Conservation (phyloP, 805 yeast species). For the Sungouiella blattae region DNA sequence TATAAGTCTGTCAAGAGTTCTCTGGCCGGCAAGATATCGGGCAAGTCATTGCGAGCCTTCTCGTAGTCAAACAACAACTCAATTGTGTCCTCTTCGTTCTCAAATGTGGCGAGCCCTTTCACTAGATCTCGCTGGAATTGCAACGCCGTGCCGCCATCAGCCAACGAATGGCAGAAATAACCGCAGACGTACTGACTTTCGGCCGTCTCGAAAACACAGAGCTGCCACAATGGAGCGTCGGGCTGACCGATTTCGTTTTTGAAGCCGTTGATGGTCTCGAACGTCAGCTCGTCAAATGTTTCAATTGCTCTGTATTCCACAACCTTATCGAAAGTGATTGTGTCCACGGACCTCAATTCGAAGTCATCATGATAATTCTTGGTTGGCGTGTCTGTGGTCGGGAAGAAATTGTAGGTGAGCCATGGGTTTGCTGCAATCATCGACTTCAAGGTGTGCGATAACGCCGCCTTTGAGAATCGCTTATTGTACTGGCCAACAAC, state of each 20-base stretch:
- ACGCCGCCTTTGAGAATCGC: neutral
- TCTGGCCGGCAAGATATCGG: slow-evolving; percentile 5
- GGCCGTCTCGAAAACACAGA: slow-evolving; percentile 11
- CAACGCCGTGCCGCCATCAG: slow-evolving; percentile 10
- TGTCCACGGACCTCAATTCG: slow-evolving; percentile 13
- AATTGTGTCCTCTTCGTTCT: slow-evolving; percentile 2
- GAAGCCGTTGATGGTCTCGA: slow-evolving; percentile 11
- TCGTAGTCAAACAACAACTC: slow-evolving; percentile 6
- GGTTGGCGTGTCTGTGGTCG: slow-evolving; percentile 3
- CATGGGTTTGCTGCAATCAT: slow-evolving; percentile 6
- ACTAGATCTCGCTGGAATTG: slow-evolving; percentile 10
- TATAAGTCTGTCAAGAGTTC: slow-evolving; percentile 8
- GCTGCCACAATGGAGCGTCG: slow-evolving; percentile 21
- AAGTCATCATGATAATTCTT: slow-evolving; percentile 10
- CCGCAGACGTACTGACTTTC: slow-evolving; percentile 4
- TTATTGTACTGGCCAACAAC: slow-evolving; percentile 19
- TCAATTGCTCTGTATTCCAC: slow-evolving; percentile 11
- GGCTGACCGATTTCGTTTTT: neutral
- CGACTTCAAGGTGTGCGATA: slow-evolving; percentile 7
- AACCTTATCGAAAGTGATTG: slow-evolving; percentile 19
- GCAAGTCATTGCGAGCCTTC: slow-evolving; percentile 2
- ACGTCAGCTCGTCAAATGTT: slow-evolving; percentile 12
- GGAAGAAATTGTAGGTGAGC: slow-evolving; percentile 18
- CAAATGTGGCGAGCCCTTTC: slow-evolving; percentile 5
- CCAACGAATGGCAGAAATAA: slow-evolving; percentile 8